Evolutionary conservation across 2,329 filamentous ascomycete genomes (phyloP).

Genomic region (Ophiostoma angusticollis): DNA sequence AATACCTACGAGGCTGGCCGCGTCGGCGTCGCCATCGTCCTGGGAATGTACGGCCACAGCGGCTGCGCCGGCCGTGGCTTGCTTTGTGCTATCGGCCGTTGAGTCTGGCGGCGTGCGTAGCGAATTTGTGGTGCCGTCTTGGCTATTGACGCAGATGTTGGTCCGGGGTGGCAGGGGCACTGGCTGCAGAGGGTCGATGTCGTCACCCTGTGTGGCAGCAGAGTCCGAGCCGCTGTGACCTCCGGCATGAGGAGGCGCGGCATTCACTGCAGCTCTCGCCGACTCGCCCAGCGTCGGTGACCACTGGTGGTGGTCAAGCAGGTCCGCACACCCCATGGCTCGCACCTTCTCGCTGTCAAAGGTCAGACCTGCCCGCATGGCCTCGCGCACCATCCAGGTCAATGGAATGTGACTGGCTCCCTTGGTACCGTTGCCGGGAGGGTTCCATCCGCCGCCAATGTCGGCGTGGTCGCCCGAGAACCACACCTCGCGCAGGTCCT

Average conservation of each 20-base stretch:
- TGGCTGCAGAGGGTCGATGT: neutral
- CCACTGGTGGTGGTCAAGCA: conserved; percentile 20
- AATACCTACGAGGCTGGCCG: conserved; percentile 1
- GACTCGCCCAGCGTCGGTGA: conserved; percentile 1
- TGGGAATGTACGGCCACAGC: neutral
- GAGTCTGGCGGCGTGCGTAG: no score
- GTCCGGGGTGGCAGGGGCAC: conserved; percentile 15
- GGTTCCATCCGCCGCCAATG: conserved; percentile 60
- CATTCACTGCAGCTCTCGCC: no score
- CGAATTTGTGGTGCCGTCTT: conserved; percentile 16
- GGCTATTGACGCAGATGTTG: conserved; percentile 23
- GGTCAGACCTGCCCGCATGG: conserved; percentile 48
- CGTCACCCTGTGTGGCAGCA: no score
- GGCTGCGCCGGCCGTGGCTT: neutral
- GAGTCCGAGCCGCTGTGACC: no score
- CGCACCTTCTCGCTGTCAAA: conserved; percentile 59
- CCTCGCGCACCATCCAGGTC: conserved; percentile 52
- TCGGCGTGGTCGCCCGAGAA: conserved; percentile 71
- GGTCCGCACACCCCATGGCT: conserved; percentile 48
- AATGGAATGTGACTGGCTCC: conserved; percentile 52
- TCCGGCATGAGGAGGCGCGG: no score
- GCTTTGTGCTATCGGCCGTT: conserved; percentile 10
- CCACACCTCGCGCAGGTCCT: conserved; percentile 71
- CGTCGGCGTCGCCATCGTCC: conserved; percentile 9
- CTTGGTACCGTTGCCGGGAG: conserved; percentile 41